phyloP scores from a whole-genome alignment of 2,329 filamentous ascomycete genomes.

The Clonostachys byssicola region DNA sequence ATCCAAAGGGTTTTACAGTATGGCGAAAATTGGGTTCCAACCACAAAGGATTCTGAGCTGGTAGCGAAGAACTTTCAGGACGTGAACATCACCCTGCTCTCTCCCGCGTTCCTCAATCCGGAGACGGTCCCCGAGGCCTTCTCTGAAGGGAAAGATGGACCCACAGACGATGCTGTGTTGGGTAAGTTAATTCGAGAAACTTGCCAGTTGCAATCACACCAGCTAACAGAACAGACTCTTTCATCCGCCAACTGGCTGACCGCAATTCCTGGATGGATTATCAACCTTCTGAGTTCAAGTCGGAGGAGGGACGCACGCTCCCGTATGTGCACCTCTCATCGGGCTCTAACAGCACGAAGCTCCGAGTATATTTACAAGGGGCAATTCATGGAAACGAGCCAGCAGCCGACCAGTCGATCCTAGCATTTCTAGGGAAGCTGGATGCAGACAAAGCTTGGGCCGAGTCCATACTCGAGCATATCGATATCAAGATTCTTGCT shows the following conservation, averaged over 20 bases:
- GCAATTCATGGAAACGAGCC: conserved; percentile 21
- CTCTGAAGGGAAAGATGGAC: conserved; percentile 17
- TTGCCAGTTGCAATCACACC: background rate
- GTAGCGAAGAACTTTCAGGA: conserved; percentile 20
- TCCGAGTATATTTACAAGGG: conserved; percentile 17
- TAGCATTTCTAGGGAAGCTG: conserved; percentile 16
- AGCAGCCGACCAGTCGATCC: conserved; percentile 14
- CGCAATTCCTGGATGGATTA: conserved; percentile 19
- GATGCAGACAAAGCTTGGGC: conserved; percentile 17
- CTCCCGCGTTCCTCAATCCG: conserved; percentile 18
- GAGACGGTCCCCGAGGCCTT: conserved; percentile 14
- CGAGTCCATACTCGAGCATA: conserved; percentile 12
- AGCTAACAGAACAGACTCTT: conserved; percentile 10
- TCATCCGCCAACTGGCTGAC: conserved; percentile 15
- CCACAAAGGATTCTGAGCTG: conserved; percentile 15
- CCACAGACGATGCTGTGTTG: conserved; percentile 18
- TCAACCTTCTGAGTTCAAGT: conserved; percentile 16
- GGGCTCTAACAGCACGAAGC: conserved; percentile 6
- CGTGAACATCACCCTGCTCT: conserved; percentile 16
- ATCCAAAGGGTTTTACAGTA: conserved; percentile 4
- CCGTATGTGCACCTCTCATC: conserved; percentile 6
- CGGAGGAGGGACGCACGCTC: conserved; percentile 13
- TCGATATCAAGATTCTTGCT: conserved; percentile 18
- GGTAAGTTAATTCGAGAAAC: conserved; percentile 9
- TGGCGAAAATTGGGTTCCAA: conserved; percentile 8